These are phyloP conservation scores for Trypanosoma grayi DNA, from an alignment of 208 protist genomes.

Conservation along the genomic window DNA sequence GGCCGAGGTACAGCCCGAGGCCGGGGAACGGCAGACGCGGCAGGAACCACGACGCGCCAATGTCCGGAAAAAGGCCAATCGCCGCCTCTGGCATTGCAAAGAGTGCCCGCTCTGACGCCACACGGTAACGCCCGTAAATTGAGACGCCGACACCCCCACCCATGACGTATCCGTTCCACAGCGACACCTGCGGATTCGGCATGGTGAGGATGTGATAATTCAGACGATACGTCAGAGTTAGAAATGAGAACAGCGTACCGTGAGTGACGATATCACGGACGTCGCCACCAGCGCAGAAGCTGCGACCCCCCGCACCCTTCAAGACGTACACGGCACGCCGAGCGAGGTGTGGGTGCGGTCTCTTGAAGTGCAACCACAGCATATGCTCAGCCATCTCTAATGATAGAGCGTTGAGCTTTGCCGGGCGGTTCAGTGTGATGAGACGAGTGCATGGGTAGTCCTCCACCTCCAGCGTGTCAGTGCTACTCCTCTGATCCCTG, in stretches of 20 bases:
- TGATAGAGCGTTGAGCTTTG: constrained; percentile 42
- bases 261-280: constrained; percentile 42
- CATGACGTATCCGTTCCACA: constrained; percentile 83
- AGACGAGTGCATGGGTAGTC: constrained; percentile 44
- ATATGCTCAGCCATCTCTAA: constrained; percentile 46
- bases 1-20: constrained; percentile 72
- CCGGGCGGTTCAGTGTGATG: constrained; percentile 39
- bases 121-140: constrained; percentile 59
- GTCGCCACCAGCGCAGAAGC: constrained; percentile 88
- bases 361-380: constrained; percentile 34
- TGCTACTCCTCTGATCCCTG: not conserved
- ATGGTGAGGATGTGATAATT: constrained; percentile 54
- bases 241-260: constrained; percentile 30
- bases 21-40: constrained; percentile 38
- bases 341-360: constrained; percentile 35
- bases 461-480: constrained; percentile 7
- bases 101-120: constrained; percentile 73
- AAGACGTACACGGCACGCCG: constrained; percentile 45
- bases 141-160: constrained; percentile 82
- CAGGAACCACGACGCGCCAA: constrained; percentile 72
- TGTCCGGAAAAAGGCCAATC: constrained; percentile 84
- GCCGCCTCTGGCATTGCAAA: constrained; percentile 86
- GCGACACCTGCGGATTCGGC: constrained; percentile 54
- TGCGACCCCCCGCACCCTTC: constrained; percentile 62
- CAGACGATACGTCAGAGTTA: constrained; percentile 61